Evolutionary conservation across 495 filamentous ascomycete genomes (phyloP).

Genomic region (Physcia stellaris): DNA sequence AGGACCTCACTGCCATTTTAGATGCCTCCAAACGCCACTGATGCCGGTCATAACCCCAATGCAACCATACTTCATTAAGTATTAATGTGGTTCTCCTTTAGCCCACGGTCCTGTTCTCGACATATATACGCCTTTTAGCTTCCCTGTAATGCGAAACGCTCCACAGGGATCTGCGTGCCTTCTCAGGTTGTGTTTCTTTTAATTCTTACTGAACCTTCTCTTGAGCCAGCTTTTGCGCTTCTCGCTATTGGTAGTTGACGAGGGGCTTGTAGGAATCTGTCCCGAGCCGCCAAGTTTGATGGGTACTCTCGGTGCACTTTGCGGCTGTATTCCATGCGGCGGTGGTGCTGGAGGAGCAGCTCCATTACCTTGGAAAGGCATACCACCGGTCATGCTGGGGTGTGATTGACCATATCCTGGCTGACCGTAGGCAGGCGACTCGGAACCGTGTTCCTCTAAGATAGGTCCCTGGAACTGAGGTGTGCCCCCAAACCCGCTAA

Average conservation of each 20-base stretch:
- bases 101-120: no score
- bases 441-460: constrained; percentile 23
- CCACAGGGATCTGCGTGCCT: no score
- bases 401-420: constrained; percentile 13
- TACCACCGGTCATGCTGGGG: constrained; percentile 9
- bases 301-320: constrained; percentile 8
- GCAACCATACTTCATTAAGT: constrained; percentile 9
- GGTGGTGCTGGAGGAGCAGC: constrained; percentile 16
- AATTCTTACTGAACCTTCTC: constrained; percentile 60
- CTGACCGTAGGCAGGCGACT: constrained; percentile 13
- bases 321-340: constrained; percentile 13
- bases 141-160: no score
- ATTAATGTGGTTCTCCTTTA: no score
- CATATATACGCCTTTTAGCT: no score
- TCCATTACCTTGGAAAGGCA: constrained; percentile 20
- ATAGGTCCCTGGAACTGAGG: constrained; percentile 26
- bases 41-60: constrained; percentile 6
- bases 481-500: constrained; percentile 32
- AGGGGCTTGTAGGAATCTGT: constrained; percentile 8
- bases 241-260: constrained; percentile 31
- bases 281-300: constrained; percentile 12
- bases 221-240: constrained; percentile 87
- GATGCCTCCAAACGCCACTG: constrained; percentile 1
- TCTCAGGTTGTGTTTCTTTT: constrained; percentile 10
- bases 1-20: no score